phyloP scores from a whole-genome alignment of 352 stramenopile species.

The Pythium aquatile region DNA sequence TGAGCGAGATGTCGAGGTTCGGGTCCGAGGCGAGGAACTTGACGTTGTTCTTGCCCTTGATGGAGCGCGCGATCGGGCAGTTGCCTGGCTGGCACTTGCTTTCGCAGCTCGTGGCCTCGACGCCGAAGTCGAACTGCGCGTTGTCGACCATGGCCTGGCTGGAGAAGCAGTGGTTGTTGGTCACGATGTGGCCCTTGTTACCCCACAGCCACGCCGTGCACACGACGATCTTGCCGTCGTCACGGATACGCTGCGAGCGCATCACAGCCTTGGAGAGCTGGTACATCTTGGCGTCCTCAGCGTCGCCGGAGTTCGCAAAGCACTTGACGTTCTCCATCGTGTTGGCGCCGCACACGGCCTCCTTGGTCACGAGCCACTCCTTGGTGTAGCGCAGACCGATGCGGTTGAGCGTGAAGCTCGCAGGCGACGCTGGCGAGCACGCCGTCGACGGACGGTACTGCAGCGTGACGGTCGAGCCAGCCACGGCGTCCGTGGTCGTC shows the following conservation, averaged over 20 bases:
- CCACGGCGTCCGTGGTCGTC: constrained; percentile 35
- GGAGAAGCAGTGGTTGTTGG: constrained; percentile 65
- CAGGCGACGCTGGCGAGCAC: constrained; percentile 25
- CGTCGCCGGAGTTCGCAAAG: constrained; percentile 27
- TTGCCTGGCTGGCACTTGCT: constrained; percentile 37
- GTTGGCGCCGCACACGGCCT: constrained; percentile 51
- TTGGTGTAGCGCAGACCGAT: constrained; percentile 31
- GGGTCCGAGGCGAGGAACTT: constrained; percentile 60
- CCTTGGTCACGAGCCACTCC: constrained; percentile 29
- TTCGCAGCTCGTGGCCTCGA: constrained; percentile 33
- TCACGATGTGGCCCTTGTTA: constrained; percentile 61
- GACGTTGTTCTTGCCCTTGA: constrained; percentile 41
- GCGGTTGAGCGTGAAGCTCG: constrained; percentile 33
- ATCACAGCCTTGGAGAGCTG: constrained; percentile 41
- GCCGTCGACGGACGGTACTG: constrained; percentile 36
- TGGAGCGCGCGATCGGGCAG: constrained; percentile 32
- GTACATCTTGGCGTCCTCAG: constrained; percentile 42
- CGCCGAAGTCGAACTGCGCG: constrained; percentile 30
- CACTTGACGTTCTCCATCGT: constrained; percentile 65
- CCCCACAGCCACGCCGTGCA: constrained; percentile 72
- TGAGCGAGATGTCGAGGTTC: constrained; percentile 49
- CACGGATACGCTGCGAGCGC: constrained; percentile 45
- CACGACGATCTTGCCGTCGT: constrained; percentile 46
- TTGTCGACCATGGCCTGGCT: constrained; percentile 41
- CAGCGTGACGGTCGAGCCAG: constrained; percentile 36